Percentiles rank a stretch among this genome's conserved stretches.
Conservation (phyloP, 176 grass and related monocot genomes). For the Puya raimondii region DNA sequence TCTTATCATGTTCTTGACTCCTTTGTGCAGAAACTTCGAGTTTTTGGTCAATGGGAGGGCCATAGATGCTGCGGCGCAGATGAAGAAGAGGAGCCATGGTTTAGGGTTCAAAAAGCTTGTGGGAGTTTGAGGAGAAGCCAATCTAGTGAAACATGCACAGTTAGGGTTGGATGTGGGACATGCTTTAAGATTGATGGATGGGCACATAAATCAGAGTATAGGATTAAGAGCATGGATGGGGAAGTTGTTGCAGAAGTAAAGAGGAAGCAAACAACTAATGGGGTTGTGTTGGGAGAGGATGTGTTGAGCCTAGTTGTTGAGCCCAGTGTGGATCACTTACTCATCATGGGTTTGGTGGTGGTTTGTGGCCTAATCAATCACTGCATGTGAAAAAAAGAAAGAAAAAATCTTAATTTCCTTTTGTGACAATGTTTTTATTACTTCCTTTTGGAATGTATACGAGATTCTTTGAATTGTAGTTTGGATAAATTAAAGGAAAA, state of each 20-base stretch:
- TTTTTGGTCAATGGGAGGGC: slow-evolving; percentile 56
- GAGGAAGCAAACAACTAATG: slow-evolving; percentile 54
- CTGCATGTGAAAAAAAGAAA: slow-evolving; percentile 15
- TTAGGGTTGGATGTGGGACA: slow-evolving; percentile 10
- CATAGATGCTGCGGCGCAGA: slow-evolving; percentile 22
- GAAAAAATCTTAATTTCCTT: too few species aligned
- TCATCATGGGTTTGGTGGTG: slow-evolving; percentile 48
- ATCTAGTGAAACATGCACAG: slow-evolving; percentile 28
- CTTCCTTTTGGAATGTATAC: too few species aligned
- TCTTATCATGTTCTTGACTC: neutral
- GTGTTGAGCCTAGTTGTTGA: slow-evolving; percentile 44
- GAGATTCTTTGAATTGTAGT: too few species aligned
- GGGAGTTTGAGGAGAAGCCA: slow-evolving; percentile 28
- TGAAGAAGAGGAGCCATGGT: slow-evolving; percentile 42
- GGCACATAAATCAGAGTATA: slow-evolving; percentile 21
- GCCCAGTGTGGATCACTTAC: slow-evolving; percentile 26
- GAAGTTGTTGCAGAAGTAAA: slow-evolving; percentile 38
- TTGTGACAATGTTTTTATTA: too few species aligned
- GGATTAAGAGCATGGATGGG: slow-evolving; percentile 44
- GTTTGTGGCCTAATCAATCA: slow-evolving; percentile 47
- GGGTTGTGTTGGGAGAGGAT: slow-evolving; percentile 54
- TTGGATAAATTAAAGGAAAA: too few species aligned
- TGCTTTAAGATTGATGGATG: slow-evolving; percentile 37
- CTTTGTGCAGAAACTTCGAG: slow-evolving; percentile 32
- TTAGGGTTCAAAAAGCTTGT: slow-evolving; percentile 35